phyloP scores from a whole-genome alignment of 495 filamentous ascomycete genomes.

The Gamarada debralockiae region DNA sequence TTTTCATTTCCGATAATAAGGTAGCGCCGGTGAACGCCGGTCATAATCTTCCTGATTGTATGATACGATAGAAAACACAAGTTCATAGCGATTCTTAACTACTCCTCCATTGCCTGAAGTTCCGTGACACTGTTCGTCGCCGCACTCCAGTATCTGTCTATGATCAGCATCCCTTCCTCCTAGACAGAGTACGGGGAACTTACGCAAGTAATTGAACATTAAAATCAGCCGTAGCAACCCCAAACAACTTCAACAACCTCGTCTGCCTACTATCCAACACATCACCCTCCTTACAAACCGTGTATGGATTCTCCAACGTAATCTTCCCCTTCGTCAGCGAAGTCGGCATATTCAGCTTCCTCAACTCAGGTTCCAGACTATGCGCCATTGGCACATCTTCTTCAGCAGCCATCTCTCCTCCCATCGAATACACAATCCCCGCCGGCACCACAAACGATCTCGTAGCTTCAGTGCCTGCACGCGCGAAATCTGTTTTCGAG shows the following conservation, averaged over 20 bases:
- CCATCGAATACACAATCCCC: constrained; percentile 72
- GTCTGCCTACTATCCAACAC: constrained; percentile 85
- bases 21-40: constrained; percentile 26
- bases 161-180: constrained; percentile 11
- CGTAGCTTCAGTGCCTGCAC: constrained; percentile 73
- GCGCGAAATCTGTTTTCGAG: constrained; percentile 75
- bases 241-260: constrained; percentile 89
- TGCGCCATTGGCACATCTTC: constrained; percentile 85
- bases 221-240: constrained; percentile 85
- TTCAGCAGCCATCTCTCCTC: constrained; percentile 68
- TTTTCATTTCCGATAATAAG: constrained; percentile 24
- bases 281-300: constrained; percentile 77
- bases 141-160: constrained; percentile 55
- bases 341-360: constrained; percentile 84
- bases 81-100: constrained; percentile 14
- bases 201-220: constrained; percentile 67
- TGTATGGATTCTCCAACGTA: constrained; percentile 71
- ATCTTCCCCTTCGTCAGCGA: constrained; percentile 85
- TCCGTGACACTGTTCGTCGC: constrained; percentile 56
- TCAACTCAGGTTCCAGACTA: constrained; percentile 80
- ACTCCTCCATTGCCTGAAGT: constrained; percentile 43
- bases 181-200: not conserved
- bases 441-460: constrained; percentile 73
- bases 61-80: constrained; percentile 25
- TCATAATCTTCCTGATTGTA: constrained; percentile 21